phyloP scores from a whole-genome alignment of 1,284 basidiomycete genomes.

The Golubevia pallescens region DNA sequence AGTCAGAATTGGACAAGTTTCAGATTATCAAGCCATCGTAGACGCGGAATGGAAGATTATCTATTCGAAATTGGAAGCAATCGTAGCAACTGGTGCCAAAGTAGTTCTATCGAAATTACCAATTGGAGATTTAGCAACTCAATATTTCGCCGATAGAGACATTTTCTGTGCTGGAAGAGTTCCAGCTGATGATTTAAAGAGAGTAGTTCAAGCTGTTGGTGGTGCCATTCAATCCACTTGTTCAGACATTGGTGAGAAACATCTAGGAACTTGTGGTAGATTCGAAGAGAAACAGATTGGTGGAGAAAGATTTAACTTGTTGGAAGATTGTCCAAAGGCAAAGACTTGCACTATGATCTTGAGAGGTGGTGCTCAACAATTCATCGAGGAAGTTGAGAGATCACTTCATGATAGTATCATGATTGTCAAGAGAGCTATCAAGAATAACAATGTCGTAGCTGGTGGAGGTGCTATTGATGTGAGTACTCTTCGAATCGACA shows the following conservation, averaged over 20 bases:
- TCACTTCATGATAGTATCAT: constrained; percentile 98
- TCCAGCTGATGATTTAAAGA: constrained; percentile 83
- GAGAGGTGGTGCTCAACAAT: constrained; percentile 96
- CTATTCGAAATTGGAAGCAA: constrained; percentile 94
- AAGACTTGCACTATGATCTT: constrained; percentile 97
- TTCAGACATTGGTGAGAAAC: constrained; percentile 85
- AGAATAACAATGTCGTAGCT: constrained; percentile 93
- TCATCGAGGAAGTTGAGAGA: constrained; percentile 97
- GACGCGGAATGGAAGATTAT: constrained; percentile 99
- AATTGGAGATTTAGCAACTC: constrained; percentile 97
- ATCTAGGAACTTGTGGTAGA: constrained; percentile 86
- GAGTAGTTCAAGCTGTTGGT: constrained; percentile 94
- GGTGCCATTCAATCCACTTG: constrained; percentile 94
- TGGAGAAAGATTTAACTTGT: constrained; percentile 95
- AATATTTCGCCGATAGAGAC: constrained; percentile 98
- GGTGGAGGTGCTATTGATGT: constrained; percentile 97
- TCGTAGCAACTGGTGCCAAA: constrained; percentile 94
- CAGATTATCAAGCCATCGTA: constrained; percentile 89
- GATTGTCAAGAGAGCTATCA: constrained; percentile 97
- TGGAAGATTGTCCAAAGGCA: constrained; percentile 90
- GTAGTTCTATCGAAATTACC: constrained; percentile 97
- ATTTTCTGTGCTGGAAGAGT: constrained; percentile 99
- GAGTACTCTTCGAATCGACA: too few species aligned
- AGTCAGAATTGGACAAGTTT: constrained; percentile 90
- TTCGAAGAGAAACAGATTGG: constrained; percentile 98